Base-by-base conservation (phyloP, 2,329 filamentous ascomycete genomes). In the Epichloe coenophiala region DNA sequence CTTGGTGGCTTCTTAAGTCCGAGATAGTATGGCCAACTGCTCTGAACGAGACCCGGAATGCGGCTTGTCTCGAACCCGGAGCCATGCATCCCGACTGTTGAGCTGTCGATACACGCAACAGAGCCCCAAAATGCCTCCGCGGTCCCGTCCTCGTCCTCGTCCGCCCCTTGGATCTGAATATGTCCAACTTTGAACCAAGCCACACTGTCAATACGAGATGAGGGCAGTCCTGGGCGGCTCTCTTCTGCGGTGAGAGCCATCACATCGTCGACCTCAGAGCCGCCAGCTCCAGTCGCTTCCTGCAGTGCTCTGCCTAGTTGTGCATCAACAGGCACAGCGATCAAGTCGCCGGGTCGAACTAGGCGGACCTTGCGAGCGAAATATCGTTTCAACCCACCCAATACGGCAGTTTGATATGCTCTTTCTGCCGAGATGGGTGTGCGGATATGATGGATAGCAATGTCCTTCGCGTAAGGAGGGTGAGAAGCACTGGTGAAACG, bases 141-240 rank as follows among this genome's bases (percentile, higher is more conserved):
- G 2, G 78, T 72, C 13, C 78, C 78, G 36, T 81, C 77, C n/a
- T 77, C 73, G 7, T 78, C 72, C 60, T 61, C 73, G 58, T 71
- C 82, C 57, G 61, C 66, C 58, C 70, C 80, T 61, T 71, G 71
- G 5, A 75, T 69, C 50, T 74, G 73, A 48, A 94, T 83, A 53
- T 88, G 85, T 39, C 85, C 84, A 40, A 97, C 85, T 56, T 83
- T 87, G 72, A 96, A 97, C 93, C 93, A 98, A 7, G 88, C 90
- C 19, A 95, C 86, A 33, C 73, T 78, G 65, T 76, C 80, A 57
- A 68, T 71, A 58, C 56, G 70, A 51, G 56, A 63, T 39, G 52
- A 48, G 12, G 59, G 55, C 35, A 57, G 59, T 17, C 59, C 60
- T 17, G 53, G 51, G 17, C 63, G 61, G 35, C 58, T 57, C 3